Conservation (phyloP, 768 basidiomycete genomes). For the Agaricus subrufescens region DNA sequence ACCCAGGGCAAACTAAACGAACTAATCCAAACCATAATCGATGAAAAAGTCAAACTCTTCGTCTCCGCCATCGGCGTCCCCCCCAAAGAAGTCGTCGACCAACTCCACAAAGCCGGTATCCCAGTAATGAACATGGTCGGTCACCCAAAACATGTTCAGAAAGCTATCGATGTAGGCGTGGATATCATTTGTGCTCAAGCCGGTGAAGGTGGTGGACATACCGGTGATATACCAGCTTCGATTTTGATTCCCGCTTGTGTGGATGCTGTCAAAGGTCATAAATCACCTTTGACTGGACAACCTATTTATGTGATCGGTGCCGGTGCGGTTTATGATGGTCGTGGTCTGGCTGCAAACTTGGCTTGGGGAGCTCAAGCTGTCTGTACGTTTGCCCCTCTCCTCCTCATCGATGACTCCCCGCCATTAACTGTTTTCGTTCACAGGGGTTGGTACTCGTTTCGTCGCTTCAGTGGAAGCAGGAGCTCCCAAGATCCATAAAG, state of each 20-base stretch:
- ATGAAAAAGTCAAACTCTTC: conserved; percentile 84
- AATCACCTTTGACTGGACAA: conserved; percentile 74
- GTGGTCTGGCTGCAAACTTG: conserved; percentile 82
- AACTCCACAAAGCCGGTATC: conserved; percentile 80
- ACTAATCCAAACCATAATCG: conserved; percentile 87
- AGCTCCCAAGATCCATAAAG: conserved; percentile 84
- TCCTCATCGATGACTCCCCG: too few species aligned
- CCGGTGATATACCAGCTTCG: conserved; percentile 78
- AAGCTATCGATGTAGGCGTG: conserved; percentile 79
- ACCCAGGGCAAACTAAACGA: conserved; percentile 83
- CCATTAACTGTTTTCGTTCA: too few species aligned
- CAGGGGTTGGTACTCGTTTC: conserved; percentile 83
- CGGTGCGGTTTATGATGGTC: conserved; percentile 87
- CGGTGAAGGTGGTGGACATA: conserved; percentile 88
- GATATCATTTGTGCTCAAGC: conserved; percentile 95
- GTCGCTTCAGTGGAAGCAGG: conserved; percentile 78
- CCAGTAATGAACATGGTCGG: conserved; percentile 95
- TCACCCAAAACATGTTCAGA: conserved; percentile 85
- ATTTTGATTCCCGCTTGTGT: conserved; percentile 91
- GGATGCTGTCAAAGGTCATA: conserved; percentile 73
- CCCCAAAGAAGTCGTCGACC: conserved; percentile 73
- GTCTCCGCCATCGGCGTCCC: conserved; percentile 91
- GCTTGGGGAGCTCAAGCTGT: conserved; percentile 88
- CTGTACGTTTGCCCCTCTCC: conserved; percentile 45
- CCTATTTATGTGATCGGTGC: conserved; percentile 89